A percentile compares a stretch with the other conserved stretches of the same genome.
phyloP scores from a whole-genome alignment of 169 alveolate genomes.

The Cryptosporidium parvum region DNA sequence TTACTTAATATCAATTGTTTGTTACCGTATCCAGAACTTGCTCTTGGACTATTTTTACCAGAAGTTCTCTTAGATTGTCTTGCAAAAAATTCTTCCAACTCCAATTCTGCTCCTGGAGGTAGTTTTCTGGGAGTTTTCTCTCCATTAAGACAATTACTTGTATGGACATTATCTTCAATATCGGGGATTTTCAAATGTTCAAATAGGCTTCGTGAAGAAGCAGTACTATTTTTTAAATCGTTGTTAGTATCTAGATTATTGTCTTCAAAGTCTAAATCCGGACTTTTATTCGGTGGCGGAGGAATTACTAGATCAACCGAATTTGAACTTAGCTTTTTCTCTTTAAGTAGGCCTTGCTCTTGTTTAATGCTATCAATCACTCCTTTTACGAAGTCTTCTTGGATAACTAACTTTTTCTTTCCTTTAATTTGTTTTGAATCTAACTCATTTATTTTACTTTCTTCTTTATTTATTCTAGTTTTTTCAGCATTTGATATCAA shows the following conservation, averaged over 20 bases:
- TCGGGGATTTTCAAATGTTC: neutral
- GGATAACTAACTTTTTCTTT: neutral
- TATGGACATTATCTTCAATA: neutral
- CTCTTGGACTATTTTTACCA: neutral
- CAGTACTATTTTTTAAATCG: neutral
- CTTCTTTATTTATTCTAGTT: neutral
- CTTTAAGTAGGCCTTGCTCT: neutral
- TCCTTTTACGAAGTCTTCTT: neutral
- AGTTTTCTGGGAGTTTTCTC: neutral
- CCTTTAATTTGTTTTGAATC: neutral
- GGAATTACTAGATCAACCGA: conserved; percentile 2
- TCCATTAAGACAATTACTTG: no score
- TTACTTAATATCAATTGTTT: neutral
- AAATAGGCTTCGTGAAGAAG: neutral
- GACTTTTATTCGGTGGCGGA: conserved; percentile 13
- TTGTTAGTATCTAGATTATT: neutral
- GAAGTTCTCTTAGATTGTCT: neutral
- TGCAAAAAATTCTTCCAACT: conserved; percentile 18
- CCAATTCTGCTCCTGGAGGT: conserved; percentile 42
- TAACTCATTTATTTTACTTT: neutral
- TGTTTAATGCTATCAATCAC: neutral
- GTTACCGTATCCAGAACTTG: neutral
- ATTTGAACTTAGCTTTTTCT: neutral
- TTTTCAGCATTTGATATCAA: neutral
- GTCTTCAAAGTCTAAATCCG: neutral